Evolutionary conservation across 2,329 filamentous ascomycete species (phyloP).

Genomic region (Gnomoniopsis sp.): DNA sequence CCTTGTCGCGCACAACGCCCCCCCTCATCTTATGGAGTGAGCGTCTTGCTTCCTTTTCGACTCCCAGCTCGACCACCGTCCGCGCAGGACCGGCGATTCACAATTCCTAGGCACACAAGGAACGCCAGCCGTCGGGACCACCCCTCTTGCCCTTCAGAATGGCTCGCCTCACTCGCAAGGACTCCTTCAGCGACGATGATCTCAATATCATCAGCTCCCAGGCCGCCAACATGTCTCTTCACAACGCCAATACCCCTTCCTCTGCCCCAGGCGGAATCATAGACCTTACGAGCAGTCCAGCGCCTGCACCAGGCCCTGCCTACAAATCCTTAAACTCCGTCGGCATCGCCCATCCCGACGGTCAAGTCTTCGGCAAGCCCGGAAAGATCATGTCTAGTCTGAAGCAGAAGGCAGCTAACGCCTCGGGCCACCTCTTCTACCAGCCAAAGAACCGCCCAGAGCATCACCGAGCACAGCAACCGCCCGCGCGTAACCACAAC

Average conservation of each 20-base stretch:
- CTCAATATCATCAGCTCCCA: slow-evolving; percentile 33
- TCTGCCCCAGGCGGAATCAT: slow-evolving; percentile 27
- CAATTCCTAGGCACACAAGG: too few relatives aligned
- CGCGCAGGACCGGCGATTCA: too few relatives aligned
- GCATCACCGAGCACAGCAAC: slow-evolving; percentile 50
- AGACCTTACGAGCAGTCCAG: slow-evolving; percentile 29
- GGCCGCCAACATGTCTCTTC: slow-evolving; percentile 21
- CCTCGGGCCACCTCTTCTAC: slow-evolving; percentile 40
- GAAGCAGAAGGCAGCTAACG: slow-evolving; percentile 50
- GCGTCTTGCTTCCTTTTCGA: too few relatives aligned
- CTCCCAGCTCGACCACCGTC: too few relatives aligned
- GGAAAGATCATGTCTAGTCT: slow-evolving; percentile 45
- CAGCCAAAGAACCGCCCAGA: slow-evolving; percentile 54
- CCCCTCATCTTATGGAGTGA: too few relatives aligned
- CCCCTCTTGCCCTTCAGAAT: slow-evolving; percentile 14
- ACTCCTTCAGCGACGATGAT: slow-evolving; percentile 35
- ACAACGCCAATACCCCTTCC: slow-evolving; percentile 10
- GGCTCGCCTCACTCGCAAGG: slow-evolving; percentile 25
- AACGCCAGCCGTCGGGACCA: too few relatives aligned
- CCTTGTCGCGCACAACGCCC: too few relatives aligned
- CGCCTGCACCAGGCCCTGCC: neutral
- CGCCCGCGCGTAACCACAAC: slow-evolving; percentile 41
- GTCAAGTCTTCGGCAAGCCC: slow-evolving; percentile 35
- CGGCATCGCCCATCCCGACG: slow-evolving; percentile 21
- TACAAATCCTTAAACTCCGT: slow-evolving; percentile 10